Evolutionary conservation across 164 flowering plant species (phyloP).

Genomic region (Kalanchoe fedtschenkoi): DNA sequence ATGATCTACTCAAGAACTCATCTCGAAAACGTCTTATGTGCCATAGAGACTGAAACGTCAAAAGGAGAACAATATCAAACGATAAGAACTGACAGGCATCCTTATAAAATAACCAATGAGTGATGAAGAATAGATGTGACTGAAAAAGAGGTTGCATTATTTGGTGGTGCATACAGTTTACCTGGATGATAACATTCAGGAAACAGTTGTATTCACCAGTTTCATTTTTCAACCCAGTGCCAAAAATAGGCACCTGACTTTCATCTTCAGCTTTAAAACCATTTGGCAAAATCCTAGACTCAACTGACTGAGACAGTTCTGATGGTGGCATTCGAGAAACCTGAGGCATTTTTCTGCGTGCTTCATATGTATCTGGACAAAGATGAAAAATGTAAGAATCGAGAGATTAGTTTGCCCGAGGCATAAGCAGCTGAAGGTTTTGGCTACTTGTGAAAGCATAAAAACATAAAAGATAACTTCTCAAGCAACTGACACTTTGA

Average conservation of each 20-base stretch:
- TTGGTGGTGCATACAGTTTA: conserved; percentile 11
- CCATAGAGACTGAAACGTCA: conserved; percentile 65
- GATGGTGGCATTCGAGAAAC: conserved; percentile 17
- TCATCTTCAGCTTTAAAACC: conserved; percentile 15
- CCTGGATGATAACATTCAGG: conserved; percentile 98
- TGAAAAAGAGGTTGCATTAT: background rate
- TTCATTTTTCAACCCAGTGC: conserved; percentile 81
- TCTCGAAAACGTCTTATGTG: conserved; percentile 71
- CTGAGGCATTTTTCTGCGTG: conserved; percentile 29
- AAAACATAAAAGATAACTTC: background rate
- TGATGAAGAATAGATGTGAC: background rate
- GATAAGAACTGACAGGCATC: background rate
- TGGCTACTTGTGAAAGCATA: background rate
- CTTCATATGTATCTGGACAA: conserved; percentile 46
- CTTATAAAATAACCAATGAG: background rate
- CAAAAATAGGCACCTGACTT: conserved; percentile 32
- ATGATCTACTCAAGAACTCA: conserved; percentile 63
- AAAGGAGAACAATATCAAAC: background rate
- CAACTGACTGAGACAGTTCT: conserved; percentile 15
- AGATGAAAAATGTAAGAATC: conserved; percentile 1
- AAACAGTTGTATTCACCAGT: conserved; percentile 98
- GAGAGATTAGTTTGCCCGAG: background rate
- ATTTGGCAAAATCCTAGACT: conserved; percentile 15
- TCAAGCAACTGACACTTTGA: background rate
- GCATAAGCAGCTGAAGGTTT: background rate